Evolutionary conservation across 2,329 filamentous ascomycete species (phyloP), one percentile per base, ranked within the genome.

Genomic region (Cercospora canescens): DNA sequence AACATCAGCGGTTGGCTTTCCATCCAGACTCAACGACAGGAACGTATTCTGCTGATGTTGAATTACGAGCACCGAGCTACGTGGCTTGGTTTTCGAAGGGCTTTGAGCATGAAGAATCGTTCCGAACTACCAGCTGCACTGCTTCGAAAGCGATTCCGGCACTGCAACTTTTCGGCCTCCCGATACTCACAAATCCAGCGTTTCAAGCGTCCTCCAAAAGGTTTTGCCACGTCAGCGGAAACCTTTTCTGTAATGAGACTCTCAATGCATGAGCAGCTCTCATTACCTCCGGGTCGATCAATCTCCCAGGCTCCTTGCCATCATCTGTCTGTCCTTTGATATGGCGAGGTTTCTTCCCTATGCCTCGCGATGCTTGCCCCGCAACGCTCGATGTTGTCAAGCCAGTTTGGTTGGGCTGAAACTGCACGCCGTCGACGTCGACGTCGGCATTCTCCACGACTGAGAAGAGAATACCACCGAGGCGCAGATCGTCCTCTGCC

Each of bases 141-240:
- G 11, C 24, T 50, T 26, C 45, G 24, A 24, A 6, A 24, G 18
- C 12, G 16, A 28, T 26, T 28, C 24, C 12, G 1, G 9, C 45
- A 9, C 12, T 7, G 9, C 45, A 24, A 4, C 45, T 1, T 14
- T 12, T 50, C 5, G 24, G 1, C 45, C 6, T 11, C 45, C 16
- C 14, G 6, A 26, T 50, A 21, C n/a, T n/a, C 45, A 50, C 21
- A 7, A 50, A 8, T 6, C 21, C 4, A 2, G 5, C 21, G 11
- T 24, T 35, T 58, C 56, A 41, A 37, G 14, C 12, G 16, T 52
- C 21, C 59, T 52, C 55, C 41, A 64, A 30, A 8, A 64, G 34
- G 28, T 59, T 64, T 14, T 52, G 32, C 62, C 62, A 64, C n/a
- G 62, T 64, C 48, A 64, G 12, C n/a, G 62, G 56, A n/a, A 64